phyloP scores from a whole-genome alignment of 2,329 filamentous ascomycete genomes.

The Bipolaris cookei region DNA sequence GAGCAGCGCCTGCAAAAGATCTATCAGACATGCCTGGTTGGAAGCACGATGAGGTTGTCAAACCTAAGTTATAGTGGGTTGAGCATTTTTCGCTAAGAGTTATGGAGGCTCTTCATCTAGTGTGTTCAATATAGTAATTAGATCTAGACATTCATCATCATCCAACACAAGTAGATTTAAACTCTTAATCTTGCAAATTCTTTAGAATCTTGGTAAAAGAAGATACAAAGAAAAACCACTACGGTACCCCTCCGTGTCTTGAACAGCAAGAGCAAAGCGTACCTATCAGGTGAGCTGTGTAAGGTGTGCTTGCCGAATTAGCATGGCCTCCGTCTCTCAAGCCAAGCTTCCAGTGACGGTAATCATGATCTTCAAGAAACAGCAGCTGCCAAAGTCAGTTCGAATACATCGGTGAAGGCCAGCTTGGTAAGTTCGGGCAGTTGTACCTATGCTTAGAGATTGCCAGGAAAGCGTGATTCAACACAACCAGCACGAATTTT shows the following conservation, averaged over 20 bases:
- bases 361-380: conserved; percentile 16
- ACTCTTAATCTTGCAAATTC: too few species aligned
- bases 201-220: too few species aligned
- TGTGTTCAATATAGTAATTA: too few species aligned
- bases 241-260: neutral
- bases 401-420: conserved; percentile 23
- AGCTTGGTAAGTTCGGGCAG: conserved; percentile 24
- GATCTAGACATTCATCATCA: too few species aligned
- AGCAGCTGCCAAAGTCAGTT: conserved; percentile 22
- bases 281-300: conserved; percentile 20
- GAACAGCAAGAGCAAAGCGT: conserved; percentile 9
- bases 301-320: conserved; percentile 6
- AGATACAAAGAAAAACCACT: too few species aligned
- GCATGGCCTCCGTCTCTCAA: conserved; percentile 8
- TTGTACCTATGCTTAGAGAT: conserved; percentile 15
- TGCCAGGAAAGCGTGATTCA: neutral
- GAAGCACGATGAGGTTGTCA: conserved; percentile 36
- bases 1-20: conserved; percentile 53
- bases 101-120: neutral
- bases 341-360: conserved; percentile 24
- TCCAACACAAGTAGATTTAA: too few species aligned
- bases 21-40: conserved; percentile 56
- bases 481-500: neutral
- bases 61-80: conserved; percentile 12
- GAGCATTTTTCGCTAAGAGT: neutral